phyloP scores from a whole-genome alignment of 176 grass and related monocot genomes.

The Triticum monococcum region DNA sequence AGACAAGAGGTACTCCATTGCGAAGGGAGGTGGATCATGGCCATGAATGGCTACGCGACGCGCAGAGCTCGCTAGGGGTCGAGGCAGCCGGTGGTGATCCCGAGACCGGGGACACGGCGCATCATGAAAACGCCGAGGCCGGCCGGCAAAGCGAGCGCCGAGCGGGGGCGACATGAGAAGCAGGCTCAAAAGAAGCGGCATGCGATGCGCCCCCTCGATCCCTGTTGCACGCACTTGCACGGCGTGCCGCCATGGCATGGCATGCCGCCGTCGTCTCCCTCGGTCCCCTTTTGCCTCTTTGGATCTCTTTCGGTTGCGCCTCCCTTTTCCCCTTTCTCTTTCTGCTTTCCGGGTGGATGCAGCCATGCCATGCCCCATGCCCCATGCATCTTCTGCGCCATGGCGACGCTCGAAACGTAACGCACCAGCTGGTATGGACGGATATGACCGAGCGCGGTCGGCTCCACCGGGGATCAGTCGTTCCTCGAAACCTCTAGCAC shows the following conservation, averaged over 20 bases:
- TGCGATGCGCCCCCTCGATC: not conserved
- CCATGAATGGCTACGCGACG: not conserved
- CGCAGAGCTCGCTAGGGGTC: not conserved
- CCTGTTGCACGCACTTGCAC: not conserved
- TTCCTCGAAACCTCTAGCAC: not conserved
- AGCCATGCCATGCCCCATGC: not conserved
- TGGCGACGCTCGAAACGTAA: not conserved
- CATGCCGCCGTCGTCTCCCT: slow-evolving; percentile 16
- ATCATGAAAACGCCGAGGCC: not conserved
- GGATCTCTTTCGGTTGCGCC: slow-evolving; percentile 16
- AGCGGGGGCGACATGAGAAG: not conserved
- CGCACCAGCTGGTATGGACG: not conserved
- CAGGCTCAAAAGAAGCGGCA: not conserved
- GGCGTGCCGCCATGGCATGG: not conserved
- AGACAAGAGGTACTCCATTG: not conserved
- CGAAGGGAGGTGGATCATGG: not conserved
- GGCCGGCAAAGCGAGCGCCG: not conserved
- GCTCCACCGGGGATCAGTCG: not conserved
- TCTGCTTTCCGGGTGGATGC: slow-evolving; percentile 23
- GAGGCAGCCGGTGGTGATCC: slow-evolving; percentile 33
- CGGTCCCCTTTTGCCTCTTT: slow-evolving; percentile 32
- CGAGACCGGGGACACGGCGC: slow-evolving; percentile 26
- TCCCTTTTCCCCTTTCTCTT: not conserved
- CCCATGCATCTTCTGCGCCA: not conserved
- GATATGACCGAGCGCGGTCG: not conserved